Evolutionary conservation across 1,284 basidiomycete genomes (phyloP).

Genomic region (Pseudozyma pruni): DNA sequence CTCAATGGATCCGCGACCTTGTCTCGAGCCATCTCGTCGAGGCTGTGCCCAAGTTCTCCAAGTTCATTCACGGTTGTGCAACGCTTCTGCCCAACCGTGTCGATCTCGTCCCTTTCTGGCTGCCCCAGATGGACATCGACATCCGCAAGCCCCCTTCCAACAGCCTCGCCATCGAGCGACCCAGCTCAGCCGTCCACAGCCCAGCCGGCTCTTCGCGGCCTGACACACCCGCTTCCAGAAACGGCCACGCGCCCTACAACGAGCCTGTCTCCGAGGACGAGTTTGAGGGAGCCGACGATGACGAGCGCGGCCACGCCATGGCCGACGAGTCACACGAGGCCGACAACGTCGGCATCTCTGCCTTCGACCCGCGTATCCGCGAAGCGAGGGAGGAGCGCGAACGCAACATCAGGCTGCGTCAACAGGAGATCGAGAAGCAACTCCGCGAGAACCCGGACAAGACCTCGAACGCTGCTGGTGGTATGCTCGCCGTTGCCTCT

Average conservation of each 20-base stretch:
- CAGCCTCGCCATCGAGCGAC: conserved; percentile 62
- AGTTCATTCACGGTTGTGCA: conserved; percentile 98
- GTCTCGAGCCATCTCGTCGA: conserved; percentile 86
- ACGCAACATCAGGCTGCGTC: conserved; percentile 60
- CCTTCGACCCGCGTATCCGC: conserved; percentile 61
- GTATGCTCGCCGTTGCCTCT: conserved; percentile 47
- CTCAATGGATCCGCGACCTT: conserved; percentile 93
- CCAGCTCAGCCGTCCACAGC: conserved; percentile 36
- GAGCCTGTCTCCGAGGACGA: conserved; percentile 67
- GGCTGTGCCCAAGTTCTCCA: conserved; percentile 74
- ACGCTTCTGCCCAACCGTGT: conserved; percentile 92
- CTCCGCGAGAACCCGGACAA: conserved; percentile 52
- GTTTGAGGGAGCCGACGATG: conserved; percentile 62
- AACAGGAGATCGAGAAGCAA: conserved; percentile 61
- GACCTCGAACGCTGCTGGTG: conserved; percentile 36
- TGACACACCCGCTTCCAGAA: conserved; percentile 52
- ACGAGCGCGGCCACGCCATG: conserved; percentile 47
- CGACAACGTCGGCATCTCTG: conserved; percentile 59
- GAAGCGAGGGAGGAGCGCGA: conserved; percentile 64
- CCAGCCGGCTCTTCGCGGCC: conserved; percentile 52
- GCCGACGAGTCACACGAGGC: conserved; percentile 63
- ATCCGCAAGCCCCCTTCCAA: conserved; percentile 55
- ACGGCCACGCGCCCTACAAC: conserved; percentile 49
- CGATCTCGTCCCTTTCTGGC: conserved; percentile 98
- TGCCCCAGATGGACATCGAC: conserved; percentile 83